Evolutionary conservation across 2,329 filamentous ascomycete genomes (phyloP).

Genomic region (Fusarium euwallaceae): DNA sequence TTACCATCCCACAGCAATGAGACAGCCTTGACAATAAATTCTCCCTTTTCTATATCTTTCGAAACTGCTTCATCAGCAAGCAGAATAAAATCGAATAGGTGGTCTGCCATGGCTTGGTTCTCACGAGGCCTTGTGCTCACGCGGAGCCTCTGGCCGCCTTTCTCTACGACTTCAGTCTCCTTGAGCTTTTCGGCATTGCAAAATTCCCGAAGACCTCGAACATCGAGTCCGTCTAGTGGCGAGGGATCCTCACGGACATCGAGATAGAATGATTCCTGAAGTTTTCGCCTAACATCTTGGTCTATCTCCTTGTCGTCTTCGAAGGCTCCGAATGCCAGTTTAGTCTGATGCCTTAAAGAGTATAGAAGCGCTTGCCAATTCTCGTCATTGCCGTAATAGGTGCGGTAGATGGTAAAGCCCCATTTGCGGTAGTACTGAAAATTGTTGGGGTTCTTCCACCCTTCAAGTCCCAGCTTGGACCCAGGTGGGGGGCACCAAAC

Average conservation of each 20-base stretch:
- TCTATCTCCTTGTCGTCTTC: background rate
- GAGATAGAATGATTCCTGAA: constrained; percentile 15
- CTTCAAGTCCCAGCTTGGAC: constrained; percentile 1
- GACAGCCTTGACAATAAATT: background rate
- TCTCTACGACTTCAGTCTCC: constrained; percentile 1
- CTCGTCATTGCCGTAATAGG: constrained; percentile 14
- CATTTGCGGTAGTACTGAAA: constrained; percentile 13
- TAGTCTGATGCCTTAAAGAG: background rate
- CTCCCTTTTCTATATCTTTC: background rate
- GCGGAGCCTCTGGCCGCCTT: constrained; percentile 1
- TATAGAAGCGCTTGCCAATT: constrained; percentile 13
- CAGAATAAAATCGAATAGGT: background rate
- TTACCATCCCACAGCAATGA: background rate
- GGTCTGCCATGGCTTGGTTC: constrained; percentile 1
- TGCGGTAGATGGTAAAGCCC: constrained; percentile 31
- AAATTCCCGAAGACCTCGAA: constrained; percentile 8
- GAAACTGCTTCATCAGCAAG: constrained; percentile 2
- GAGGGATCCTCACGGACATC: constrained; percentile 8
- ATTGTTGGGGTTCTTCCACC: constrained; percentile 5
- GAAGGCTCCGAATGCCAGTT: constrained; percentile 11
- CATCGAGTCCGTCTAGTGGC: constrained; percentile 8
- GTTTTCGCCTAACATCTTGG: background rate
- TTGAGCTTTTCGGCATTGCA: constrained; percentile 6
- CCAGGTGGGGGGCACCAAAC: constrained; percentile 9
- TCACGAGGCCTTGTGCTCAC: constrained; percentile 6